Evolutionary conservation across 1,284 basidiomycete species (phyloP).

Genomic region (Papiliotrema laurentii): DNA sequence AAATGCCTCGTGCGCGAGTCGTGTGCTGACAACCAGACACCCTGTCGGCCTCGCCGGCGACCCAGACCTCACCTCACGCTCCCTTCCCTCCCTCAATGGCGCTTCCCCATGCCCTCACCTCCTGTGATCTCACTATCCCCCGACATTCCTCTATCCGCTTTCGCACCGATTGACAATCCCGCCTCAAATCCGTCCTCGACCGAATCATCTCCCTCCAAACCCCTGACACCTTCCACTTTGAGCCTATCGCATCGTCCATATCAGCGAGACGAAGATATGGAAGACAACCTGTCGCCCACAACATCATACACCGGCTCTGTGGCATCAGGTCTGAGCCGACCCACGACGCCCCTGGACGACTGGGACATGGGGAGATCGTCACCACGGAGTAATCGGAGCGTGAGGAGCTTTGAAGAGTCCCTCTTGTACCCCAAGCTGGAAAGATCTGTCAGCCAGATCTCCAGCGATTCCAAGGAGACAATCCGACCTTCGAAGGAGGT

Average conservation of each 20-base stretch:
- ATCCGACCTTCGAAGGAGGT: constrained; percentile 2
- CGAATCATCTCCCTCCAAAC: constrained; percentile 1
- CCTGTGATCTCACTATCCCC: constrained; percentile 29
- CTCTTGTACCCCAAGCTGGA: constrained; percentile 1
- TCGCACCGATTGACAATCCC: constrained; percentile 23
- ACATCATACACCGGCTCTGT: not conserved
- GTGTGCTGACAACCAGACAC: constrained; percentile 7
- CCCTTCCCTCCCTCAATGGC: constrained; percentile 22
- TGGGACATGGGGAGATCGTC: not conserved
- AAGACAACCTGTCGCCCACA: constrained; percentile 4
- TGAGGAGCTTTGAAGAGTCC: not conserved
- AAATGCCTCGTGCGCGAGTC: too few relatives aligned
- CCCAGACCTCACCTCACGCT: constrained; percentile 9
- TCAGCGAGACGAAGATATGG: constrained; percentile 1
- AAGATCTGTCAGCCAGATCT: constrained; percentile 1
- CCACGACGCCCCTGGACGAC: not conserved
- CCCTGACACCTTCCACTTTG: not conserved
- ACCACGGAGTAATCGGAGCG: not conserved
- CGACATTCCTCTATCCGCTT: constrained; percentile 29
- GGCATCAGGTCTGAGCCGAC: not conserved
- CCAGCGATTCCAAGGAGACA: constrained; percentile 13
- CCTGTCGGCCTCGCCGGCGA: constrained; percentile 9
- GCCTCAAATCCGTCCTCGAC: constrained; percentile 5
- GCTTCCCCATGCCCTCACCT: constrained; percentile 31
- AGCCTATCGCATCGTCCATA: not conserved